Conservation (phyloP, 257 asterid genomes). For the Salvia hispanica region DNA sequence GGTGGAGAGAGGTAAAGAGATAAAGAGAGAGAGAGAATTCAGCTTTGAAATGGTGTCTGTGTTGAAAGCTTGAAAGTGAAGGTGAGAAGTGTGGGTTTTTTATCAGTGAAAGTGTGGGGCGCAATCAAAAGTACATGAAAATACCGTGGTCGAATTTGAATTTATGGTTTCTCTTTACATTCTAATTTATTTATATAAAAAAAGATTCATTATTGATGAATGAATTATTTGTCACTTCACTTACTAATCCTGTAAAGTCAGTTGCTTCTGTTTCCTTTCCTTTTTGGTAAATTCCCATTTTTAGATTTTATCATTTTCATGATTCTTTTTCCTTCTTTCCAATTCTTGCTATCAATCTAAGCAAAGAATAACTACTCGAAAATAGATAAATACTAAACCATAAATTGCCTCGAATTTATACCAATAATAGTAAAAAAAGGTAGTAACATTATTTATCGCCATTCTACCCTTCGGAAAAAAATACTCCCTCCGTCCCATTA, state of each 20-base stretch:
- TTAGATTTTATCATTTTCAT: conserved; percentile 6
- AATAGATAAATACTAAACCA: not conserved
- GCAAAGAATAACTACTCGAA: conserved; percentile 12
- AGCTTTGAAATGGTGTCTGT: conserved; percentile 9
- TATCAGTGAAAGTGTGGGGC: conserved; percentile 66
- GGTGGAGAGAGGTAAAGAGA: conserved; percentile 33
- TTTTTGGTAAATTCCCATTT: conserved; percentile 24
- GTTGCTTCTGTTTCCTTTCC: conserved; percentile 41
- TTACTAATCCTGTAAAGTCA: conserved; percentile 46
- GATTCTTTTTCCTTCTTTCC: not conserved
- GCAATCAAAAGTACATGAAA: conserved; percentile 35
- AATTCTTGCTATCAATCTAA: conserved; percentile 22
- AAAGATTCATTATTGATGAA: conserved; percentile 9
- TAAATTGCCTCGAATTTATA: not conserved
- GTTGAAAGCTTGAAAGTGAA: conserved; percentile 43
- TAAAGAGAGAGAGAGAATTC: no score
- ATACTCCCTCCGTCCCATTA: no score
- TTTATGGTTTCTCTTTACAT: conserved; percentile 14
- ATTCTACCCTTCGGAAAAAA: not conserved
- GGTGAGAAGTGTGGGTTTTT: conserved; percentile 62
- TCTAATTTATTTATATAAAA: not conserved
- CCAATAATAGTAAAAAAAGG: not conserved
- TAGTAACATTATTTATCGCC: not conserved
- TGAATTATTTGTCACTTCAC: conserved; percentile 48
- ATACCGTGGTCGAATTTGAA: conserved; percentile 19